Evolutionary conservation across 1,139 yeast genomes (phyloP).

Genomic region (Yarrowia galli): DNA sequence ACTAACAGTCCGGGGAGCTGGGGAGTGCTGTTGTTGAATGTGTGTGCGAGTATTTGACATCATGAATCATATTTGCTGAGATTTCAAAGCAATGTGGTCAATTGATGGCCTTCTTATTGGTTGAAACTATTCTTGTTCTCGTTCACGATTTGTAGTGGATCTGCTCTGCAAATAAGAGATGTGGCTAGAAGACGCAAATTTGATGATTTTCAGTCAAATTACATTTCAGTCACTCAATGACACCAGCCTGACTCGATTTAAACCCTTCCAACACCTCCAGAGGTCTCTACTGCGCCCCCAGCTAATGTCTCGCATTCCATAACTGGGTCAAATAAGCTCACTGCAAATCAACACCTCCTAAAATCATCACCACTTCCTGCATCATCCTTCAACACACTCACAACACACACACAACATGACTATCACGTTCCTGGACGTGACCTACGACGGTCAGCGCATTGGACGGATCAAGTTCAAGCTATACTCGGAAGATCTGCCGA

Average conservation of each 20-base stretch:
- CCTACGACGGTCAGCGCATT: constrained; percentile 46
- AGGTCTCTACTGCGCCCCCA: neutral
- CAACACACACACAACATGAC: constrained; percentile 8
- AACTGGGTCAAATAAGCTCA: neutral
- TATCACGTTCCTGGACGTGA: constrained; percentile 42
- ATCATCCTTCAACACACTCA: neutral
- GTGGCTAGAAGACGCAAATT: neutral
- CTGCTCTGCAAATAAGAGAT: too few relatives aligned
- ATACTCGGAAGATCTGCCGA: constrained; percentile 55
- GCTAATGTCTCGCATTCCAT: neutral
- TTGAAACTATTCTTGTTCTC: too few relatives aligned
- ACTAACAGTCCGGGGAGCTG: too few relatives aligned
- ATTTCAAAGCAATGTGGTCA: too few relatives aligned
- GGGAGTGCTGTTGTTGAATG: too few relatives aligned
- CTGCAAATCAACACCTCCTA: constrained; percentile 15
- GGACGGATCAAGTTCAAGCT: constrained; percentile 59
- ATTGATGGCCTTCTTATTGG: too few relatives aligned
- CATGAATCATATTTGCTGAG: too few relatives aligned
- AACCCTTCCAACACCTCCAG: neutral
- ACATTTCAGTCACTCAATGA: neutral
- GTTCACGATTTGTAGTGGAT: neutral
- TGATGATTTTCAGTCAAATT: too few relatives aligned
- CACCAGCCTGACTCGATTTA: neutral
- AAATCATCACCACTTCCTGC: constrained; percentile 14
- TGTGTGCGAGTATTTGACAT: too few relatives aligned